Evolutionary conservation across 73 alveolate genomes (phyloP).

Genomic region (Blepharisma japonicum): DNA sequence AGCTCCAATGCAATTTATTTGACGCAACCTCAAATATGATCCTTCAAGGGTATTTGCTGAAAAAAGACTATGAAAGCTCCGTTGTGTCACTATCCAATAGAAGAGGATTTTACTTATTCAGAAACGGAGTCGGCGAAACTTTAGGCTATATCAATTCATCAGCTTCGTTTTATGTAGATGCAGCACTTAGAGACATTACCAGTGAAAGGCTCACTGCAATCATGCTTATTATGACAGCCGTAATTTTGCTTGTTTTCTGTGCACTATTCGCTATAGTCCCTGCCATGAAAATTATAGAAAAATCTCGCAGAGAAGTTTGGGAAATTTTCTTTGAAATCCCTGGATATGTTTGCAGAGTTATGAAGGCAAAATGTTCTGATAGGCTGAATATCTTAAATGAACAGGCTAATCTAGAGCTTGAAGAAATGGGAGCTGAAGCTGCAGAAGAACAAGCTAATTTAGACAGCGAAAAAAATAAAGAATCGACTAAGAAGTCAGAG

Average conservation of each 20-base stretch:
- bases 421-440: background rate
- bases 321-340: constrained; percentile 16
- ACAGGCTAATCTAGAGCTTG: background rate
- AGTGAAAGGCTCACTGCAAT: constrained; percentile 14
- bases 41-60: constrained; percentile 13
- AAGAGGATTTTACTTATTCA: constrained; percentile 10
- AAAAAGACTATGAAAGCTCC: background rate
- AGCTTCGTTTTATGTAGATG: background rate
- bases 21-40: constrained; percentile 23
- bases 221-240: background rate
- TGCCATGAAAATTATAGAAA: background rate
- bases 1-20: constrained; percentile 15
- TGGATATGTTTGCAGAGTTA: background rate
- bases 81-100: background rate
- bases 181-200: background rate
- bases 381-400: background rate
- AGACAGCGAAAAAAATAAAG: background rate
- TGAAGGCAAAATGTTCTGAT: constrained; percentile 1
- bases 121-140: constrained; percentile 22
- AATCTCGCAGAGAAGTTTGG: background rate
- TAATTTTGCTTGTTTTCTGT: constrained; percentile 2
- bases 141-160: background rate
- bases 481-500: background rate
- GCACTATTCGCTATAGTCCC: background rate
- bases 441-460: background rate